Base-by-base conservation (phyloP, 371 early-diverging fungal genomes). In the Mortierella sp. region DNA sequence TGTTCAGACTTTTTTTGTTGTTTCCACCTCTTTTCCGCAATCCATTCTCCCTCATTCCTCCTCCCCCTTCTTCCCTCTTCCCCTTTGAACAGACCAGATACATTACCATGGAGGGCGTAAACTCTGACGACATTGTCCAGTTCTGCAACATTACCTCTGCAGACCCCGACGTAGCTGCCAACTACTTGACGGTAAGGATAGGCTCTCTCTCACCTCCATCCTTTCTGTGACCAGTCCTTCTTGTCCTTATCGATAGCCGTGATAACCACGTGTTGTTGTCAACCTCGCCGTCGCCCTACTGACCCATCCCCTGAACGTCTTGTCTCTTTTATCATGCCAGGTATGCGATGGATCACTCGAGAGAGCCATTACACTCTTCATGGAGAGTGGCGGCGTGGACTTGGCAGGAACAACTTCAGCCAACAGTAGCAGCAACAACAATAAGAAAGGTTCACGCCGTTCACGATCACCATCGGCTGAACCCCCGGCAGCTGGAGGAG, bases 111-210 rank as follows among this genome's bases (percentile, higher is more conserved):
- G 72, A 66, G 10, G 22, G 54, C 22, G 47, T 66, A 29, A 61
- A 61, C 54, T 62, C 66, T 24, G 69, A 76, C 47, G 69, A 76
- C 43, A 66, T 90, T 24, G 65, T 82, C 44, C 78, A 79, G 68
- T 91, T 91, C 79, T 80, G 85, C 27, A 81, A 85, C 37, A 81
- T 88, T 56, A 91, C 91, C 2, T 87, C 86, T 27, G 85, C 90
- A 17, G 84, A 84, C 63, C 82, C 88, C 16, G 82, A 84, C 19
- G 71, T 83, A n/a, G 92, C 91, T 3, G 66, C 74, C 22, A 67
- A 68, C 43, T 92, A 90, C 59, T 71, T 91, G 21, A 66, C 76
- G 63, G 90, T 86, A 73, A 60, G 80, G 41, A n/a, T n/a, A n/a
- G n/a, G n/a, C n/a, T n/a, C n/a, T n/a, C 34, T 34, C 34, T 34